phyloP scores from a whole-genome alignment of 2,329 filamentous ascomycete species.

The Chalaropsis ovoidea region DNA sequence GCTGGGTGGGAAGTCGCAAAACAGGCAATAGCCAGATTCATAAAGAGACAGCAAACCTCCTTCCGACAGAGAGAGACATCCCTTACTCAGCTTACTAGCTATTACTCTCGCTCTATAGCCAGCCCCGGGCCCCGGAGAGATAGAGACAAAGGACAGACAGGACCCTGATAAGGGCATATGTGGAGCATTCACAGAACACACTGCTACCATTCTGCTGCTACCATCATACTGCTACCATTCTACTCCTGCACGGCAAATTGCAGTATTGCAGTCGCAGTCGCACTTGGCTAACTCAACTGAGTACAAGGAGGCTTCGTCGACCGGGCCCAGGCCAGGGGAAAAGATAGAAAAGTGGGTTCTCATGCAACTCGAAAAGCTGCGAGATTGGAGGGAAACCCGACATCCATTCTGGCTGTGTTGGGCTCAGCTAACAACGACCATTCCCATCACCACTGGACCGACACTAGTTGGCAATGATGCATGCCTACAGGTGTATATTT shows the following conservation, averaged over 20 bases:
- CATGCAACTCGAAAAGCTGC: slow-evolving; percentile 14
- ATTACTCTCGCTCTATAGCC: background rate
- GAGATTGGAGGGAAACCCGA: slow-evolving; percentile 18
- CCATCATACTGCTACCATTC: background rate
- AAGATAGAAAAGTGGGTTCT: slow-evolving; percentile 11
- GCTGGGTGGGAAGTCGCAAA: background rate
- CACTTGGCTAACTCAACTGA: background rate
- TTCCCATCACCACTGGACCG: background rate
- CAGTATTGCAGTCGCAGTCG: background rate
- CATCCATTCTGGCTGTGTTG: slow-evolving; percentile 7
- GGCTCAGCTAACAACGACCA: slow-evolving; percentile 4
- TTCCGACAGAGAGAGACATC: background rate
- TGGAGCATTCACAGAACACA: background rate
- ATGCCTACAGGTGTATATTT: no score
- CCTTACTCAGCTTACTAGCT: slow-evolving; percentile 2
- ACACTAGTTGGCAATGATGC: no score
- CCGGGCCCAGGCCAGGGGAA: slow-evolving; percentile 8
- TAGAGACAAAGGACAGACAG: background rate
- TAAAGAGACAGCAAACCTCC: background rate
- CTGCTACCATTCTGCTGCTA: background rate
- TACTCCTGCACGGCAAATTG: background rate
- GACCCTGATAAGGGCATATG: background rate
- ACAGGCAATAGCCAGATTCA: slow-evolving; percentile 1
- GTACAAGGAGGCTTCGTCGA: background rate
- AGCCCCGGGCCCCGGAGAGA: background rate